phyloP scores from a whole-genome alignment of 2,329 filamentous ascomycete genomes.

The Pyrenochaeta sp. region DNA sequence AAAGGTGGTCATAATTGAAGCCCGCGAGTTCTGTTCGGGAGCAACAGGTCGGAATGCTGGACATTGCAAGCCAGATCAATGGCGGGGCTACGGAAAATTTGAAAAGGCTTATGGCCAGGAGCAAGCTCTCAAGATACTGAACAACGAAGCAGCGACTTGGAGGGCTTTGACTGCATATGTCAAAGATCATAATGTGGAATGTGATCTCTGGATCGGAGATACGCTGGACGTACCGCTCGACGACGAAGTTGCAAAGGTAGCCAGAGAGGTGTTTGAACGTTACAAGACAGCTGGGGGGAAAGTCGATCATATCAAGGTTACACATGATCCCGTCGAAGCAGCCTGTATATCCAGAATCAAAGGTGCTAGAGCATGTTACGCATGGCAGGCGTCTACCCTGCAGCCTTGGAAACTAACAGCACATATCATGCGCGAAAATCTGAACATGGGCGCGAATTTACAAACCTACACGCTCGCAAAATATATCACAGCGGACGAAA shows the following conservation, averaged over 20 bases:
- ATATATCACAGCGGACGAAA: constrained; percentile 8
- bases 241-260: constrained; percentile 29
- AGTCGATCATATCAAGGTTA: constrained; percentile 31
- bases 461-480: constrained; percentile 32
- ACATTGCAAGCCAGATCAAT: constrained; percentile 39
- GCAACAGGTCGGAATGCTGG: constrained; percentile 41
- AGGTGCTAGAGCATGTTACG: constrained; percentile 32
- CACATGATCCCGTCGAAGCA: constrained; percentile 27
- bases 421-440: constrained; percentile 33
- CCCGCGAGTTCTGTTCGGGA: constrained; percentile 40
- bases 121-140: constrained; percentile 35
- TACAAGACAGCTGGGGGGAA: constrained; percentile 30
- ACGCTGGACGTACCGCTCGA: constrained; percentile 36
- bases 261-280: constrained; percentile 27
- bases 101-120: constrained; percentile 35
- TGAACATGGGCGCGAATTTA: constrained; percentile 28
- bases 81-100: constrained; percentile 34
- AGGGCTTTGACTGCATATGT: constrained; percentile 29
- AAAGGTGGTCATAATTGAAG: constrained; percentile 32
- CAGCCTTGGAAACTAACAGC: constrained; percentile 41
- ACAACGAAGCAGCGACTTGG: constrained; percentile 39
- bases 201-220: constrained; percentile 40
- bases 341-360: constrained; percentile 23
- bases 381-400: constrained; percentile 35
- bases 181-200: constrained; percentile 30